Conservation (phyloP, 192 early-diverging fungal genomes). For the Physocladia obscura region DNA sequence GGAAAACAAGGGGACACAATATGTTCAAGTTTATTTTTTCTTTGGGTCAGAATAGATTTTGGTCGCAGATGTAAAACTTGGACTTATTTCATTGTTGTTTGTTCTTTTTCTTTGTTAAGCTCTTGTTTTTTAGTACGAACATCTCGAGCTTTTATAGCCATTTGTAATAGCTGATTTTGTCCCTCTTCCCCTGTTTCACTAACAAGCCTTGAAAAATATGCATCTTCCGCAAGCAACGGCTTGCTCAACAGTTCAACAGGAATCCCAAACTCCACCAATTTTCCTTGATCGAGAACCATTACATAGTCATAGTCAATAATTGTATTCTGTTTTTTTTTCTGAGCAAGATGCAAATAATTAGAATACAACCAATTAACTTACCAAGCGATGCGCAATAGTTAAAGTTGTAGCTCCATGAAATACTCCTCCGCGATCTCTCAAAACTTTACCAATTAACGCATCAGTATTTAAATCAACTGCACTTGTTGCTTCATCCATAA, state of each 20-base stretch:
- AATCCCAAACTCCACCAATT: slow-evolving; percentile 61
- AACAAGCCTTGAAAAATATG: slow-evolving; percentile 47
- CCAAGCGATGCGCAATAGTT: slow-evolving; percentile 42
- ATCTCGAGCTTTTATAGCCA: slow-evolving; percentile 33
- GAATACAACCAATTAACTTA: slow-evolving; percentile 26
- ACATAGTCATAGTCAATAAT: slow-evolving; percentile 64
- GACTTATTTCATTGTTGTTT: too few species aligned
- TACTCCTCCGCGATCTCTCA: slow-evolving; percentile 20
- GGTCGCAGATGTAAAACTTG: too few species aligned
- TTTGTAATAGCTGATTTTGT: slow-evolving; percentile 7
- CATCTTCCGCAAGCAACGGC: background rate
- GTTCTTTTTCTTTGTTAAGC: too few species aligned
- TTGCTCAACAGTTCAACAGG: slow-evolving; percentile 44
- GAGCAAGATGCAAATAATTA: slow-evolving; percentile 27
- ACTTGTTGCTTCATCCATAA: slow-evolving; percentile 44
- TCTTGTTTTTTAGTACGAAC: background rate
- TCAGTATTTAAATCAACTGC: slow-evolving; percentile 40
- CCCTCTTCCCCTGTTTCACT: slow-evolving; percentile 44
- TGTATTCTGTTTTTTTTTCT: slow-evolving; percentile 52
- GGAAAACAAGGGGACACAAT: too few species aligned
- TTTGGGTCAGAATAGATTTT: too few species aligned
- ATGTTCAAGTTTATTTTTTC: too few species aligned
- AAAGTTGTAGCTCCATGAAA: slow-evolving; percentile 37
- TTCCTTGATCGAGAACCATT: slow-evolving; percentile 72
- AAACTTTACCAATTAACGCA: slow-evolving; percentile 32